phyloP scores from a whole-genome alignment of 106 monocot species.

The Acanthochlamys bracteata region DNA sequence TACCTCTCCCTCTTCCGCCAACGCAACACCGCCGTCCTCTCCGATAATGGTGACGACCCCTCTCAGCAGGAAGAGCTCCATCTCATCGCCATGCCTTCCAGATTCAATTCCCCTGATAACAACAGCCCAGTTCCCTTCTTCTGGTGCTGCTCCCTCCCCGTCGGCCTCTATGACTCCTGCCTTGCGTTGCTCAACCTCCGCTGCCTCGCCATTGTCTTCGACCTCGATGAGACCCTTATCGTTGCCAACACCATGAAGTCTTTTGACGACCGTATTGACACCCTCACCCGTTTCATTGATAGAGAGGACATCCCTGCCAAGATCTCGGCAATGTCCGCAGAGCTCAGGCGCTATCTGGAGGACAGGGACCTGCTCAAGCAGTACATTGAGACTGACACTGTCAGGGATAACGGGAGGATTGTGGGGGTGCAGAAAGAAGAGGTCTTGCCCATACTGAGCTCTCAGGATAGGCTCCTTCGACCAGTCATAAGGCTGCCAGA shows the following conservation, averaged over 20 bases:
- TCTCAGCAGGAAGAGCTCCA: conserved; percentile 87
- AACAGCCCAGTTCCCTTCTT: conserved; percentile 64
- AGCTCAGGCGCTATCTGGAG: conserved; percentile 93
- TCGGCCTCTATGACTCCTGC: conserved; percentile 71
- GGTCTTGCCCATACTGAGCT: too few relatives aligned
- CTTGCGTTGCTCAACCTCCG: conserved; percentile 77
- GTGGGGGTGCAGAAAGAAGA: conserved; percentile 67
- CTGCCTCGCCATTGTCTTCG: conserved; percentile 97
- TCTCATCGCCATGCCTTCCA: conserved; percentile 80
- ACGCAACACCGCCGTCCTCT: conserved; percentile 52
- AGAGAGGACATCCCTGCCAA: too few relatives aligned
- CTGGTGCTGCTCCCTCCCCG: conserved; percentile 48
- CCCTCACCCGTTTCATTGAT: conserved; percentile 54
- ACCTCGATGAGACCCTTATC: conserved; percentile 94
- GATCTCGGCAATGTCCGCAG: conserved; percentile 75
- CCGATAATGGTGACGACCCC: too few relatives aligned
- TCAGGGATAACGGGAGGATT: conserved; percentile 81
- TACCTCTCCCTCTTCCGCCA: conserved; percentile 16
- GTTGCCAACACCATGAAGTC: conserved; percentile 95
- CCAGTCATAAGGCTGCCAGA: conserved; percentile 90
- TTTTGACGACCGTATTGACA: conserved; percentile 89
- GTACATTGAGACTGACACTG: conserved; percentile 78
- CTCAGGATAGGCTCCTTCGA: too few relatives aligned
- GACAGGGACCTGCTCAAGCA: conserved; percentile 89
- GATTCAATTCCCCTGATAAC: conserved; percentile 35